Evolutionary conservation across 805 yeast genomes (phyloP).

Genomic region (Wickerhamomyces ciferrii): DNA sequence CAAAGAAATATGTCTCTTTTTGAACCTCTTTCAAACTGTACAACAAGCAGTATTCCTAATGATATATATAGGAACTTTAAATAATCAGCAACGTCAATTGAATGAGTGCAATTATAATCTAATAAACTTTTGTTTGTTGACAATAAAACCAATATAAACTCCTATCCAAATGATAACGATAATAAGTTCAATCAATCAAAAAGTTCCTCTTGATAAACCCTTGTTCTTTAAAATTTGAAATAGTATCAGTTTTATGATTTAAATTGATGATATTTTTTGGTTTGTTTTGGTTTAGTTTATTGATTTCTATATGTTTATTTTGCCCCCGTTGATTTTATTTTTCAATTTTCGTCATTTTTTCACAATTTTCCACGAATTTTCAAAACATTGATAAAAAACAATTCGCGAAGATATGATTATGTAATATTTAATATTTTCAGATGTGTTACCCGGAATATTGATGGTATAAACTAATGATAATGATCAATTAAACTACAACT

Average conservation of each 20-base stretch:
- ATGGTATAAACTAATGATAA: no score
- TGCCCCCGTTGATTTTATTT: slow-evolving; percentile 12
- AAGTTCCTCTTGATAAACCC: slow-evolving; percentile 2
- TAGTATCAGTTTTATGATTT: slow-evolving; percentile 7
- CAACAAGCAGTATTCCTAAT: not conserved
- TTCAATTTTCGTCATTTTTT: slow-evolving; percentile 13
- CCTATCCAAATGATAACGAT: slow-evolving; percentile 11
- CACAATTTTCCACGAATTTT: not conserved
- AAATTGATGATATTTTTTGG: slow-evolving; percentile 9
- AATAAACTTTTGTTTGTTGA: no score
- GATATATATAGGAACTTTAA: not conserved
- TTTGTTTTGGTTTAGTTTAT: no score
- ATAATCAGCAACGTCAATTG: slow-evolving; percentile 12
- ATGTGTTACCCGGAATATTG: no score
- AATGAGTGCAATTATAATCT: slow-evolving; percentile 14
- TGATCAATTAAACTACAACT: no score
- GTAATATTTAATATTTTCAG: no score
- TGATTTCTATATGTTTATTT: slow-evolving; percentile 5
- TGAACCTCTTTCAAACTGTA: not conserved
- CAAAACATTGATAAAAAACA: no score
- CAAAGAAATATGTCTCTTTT: no score
- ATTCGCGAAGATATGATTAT: no score
- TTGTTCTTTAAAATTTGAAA: slow-evolving; percentile 6
- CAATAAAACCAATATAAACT: slow-evolving; percentile 4
- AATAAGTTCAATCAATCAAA: no score